phyloP scores from a whole-genome alignment of 169 alveolate species.

The Amoebophrya sp. region DNA sequence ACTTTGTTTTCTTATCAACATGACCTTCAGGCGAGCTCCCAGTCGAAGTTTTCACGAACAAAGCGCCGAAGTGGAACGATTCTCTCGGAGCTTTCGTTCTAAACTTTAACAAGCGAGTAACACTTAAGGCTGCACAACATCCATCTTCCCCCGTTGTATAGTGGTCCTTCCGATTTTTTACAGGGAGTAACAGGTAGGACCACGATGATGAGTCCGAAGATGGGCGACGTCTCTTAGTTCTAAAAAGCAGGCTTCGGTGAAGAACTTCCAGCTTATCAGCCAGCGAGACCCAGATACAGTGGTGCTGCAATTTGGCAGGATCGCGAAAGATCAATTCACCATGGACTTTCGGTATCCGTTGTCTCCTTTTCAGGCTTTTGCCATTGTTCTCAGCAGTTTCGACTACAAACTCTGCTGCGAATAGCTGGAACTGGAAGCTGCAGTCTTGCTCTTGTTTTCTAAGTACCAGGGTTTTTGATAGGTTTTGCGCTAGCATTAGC shows the following conservation, averaged over 20 bases:
- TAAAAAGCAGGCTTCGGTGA: constrained; percentile 61
- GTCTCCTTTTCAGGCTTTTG: not conserved
- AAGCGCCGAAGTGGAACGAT: constrained; percentile 62
- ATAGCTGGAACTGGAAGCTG: not conserved
- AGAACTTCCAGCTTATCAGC: constrained; percentile 59
- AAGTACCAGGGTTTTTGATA: too few species aligned
- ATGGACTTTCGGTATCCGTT: constrained; percentile 26
- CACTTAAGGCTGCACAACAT: too few species aligned
- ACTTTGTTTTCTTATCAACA: too few species aligned
- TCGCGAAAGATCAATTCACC: not conserved
- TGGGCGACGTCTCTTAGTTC: too few species aligned
- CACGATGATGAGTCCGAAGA: too few species aligned
- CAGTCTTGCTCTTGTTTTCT: too few species aligned
- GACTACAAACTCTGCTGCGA: not conserved
- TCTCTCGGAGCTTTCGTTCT: constrained; percentile 58
- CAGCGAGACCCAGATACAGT: constrained; percentile 3
- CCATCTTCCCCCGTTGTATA: too few species aligned
- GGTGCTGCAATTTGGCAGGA: not conserved
- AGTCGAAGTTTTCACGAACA: constrained; percentile 17
- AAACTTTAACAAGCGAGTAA: constrained; percentile 65
- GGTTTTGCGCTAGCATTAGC: too few species aligned
- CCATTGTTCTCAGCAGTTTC: not conserved
- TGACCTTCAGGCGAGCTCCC: too few species aligned
- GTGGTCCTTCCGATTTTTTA: too few species aligned
- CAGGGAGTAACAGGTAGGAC: too few species aligned